These are phyloP conservation scores for Ophiostoma sp. DNA, from an alignment of 2,329 filamentous ascomycete species.

Conservation along the genomic window DNA sequence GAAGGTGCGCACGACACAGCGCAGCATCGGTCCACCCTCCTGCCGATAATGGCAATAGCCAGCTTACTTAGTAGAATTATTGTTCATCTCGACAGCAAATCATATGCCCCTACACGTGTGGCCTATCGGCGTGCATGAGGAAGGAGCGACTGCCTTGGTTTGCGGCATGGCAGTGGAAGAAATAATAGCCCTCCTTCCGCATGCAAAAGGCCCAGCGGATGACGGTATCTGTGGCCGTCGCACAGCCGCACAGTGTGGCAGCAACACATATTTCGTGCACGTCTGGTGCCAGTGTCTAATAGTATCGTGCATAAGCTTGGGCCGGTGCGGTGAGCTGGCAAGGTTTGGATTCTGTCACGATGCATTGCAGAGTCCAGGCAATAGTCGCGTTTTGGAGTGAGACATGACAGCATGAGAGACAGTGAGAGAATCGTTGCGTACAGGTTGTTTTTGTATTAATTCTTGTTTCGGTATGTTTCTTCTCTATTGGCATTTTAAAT, in stretches of 20 bases:
- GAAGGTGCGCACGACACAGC: neutral
- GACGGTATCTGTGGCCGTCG: neutral
- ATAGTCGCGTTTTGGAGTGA: neutral
- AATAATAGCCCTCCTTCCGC: neutral
- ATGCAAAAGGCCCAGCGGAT: neutral
- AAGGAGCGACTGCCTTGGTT: conserved; percentile 13
- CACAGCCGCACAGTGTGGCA: neutral
- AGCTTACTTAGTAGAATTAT: no score
- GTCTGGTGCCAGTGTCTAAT: no score
- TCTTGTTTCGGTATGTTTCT: neutral
- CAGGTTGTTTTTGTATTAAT: neutral
- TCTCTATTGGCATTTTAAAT: neutral
- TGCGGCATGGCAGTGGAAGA: conserved; percentile 11
- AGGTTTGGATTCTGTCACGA: no score
- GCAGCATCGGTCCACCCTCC: conserved; percentile 2
- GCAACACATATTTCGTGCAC: conserved; percentile 1
- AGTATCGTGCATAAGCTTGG: neutral
- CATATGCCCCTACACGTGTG: conserved; percentile 22
- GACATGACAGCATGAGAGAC: neutral
- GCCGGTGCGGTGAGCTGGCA: neutral
- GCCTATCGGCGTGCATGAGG: neutral
- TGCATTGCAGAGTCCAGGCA: neutral
- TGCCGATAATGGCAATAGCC: neutral
- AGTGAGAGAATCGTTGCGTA: neutral
- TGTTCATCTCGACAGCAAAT: conserved; percentile 18